Conservation (phyloP, 1,139 yeast species). For the Debaryomycetaceae sp. region DNA sequence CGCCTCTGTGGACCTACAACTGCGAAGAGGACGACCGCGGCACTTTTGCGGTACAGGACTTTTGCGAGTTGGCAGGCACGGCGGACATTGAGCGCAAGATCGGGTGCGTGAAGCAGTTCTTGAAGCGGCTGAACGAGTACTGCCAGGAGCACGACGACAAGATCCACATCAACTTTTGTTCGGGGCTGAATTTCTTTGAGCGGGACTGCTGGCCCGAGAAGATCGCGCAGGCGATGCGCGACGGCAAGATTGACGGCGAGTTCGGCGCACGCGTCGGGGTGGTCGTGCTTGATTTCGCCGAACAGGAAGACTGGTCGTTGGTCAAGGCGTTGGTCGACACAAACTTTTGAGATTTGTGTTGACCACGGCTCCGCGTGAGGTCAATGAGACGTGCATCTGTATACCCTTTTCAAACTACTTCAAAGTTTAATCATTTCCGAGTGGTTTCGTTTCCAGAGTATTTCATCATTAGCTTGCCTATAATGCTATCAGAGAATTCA, state of each 20-base stretch:
- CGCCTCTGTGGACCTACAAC: constrained; percentile 59
- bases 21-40: constrained; percentile 59
- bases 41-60: constrained; percentile 58
- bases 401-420: background rate
- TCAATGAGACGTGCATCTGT: no score
- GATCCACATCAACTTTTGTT: constrained; percentile 60
- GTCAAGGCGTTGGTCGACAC: constrained; percentile 41
- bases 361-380: constrained; percentile 1
- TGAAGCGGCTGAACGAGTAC: constrained; percentile 43
- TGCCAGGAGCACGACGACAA: constrained; percentile 37
- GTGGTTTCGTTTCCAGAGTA: background rate
- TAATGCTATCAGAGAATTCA: background rate
- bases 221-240: constrained; percentile 44
- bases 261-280: constrained; percentile 49
- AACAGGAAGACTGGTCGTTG: constrained; percentile 49
- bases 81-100: constrained; percentile 51
- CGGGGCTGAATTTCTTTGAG: constrained; percentile 67
- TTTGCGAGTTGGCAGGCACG: constrained; percentile 48
- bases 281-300: constrained; percentile 61
- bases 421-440: background rate
- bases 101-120: constrained; percentile 44
- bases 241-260: constrained; percentile 35
- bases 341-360: constrained; percentile 45
- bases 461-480: background rate
- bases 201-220: constrained; percentile 67